Conservation (phyloP, 441 rosid species). For the Mallotus repandus region DNA sequence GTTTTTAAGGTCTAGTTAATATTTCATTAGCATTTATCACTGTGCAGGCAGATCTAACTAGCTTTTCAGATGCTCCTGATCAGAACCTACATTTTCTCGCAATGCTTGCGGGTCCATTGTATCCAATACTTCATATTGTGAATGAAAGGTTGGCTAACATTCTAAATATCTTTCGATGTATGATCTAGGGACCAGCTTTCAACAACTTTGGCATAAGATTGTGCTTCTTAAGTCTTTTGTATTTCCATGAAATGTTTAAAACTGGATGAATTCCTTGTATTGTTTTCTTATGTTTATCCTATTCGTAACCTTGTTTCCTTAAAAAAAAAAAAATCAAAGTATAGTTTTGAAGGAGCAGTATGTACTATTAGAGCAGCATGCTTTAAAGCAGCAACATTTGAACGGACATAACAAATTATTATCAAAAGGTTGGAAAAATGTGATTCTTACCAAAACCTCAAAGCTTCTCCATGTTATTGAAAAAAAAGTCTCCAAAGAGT, state of each 20-base stretch:
- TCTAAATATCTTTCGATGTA: slow-evolving; percentile 9
- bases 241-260: not conserved
- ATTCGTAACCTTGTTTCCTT: too few relatives aligned
- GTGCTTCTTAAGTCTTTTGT: slow-evolving; percentile 18
- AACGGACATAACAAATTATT: too few relatives aligned
- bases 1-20: not conserved
- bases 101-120: slow-evolving; percentile 78
- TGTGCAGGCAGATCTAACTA: slow-evolving; percentile 58
- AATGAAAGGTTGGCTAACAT: slow-evolving; percentile 61
- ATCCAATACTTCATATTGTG: slow-evolving; percentile 67
- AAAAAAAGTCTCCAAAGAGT: not conserved
- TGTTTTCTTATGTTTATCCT: not conserved
- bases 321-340: not conserved
- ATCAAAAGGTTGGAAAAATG: too few relatives aligned
- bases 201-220: slow-evolving; percentile 1
- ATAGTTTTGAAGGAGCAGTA: not conserved
- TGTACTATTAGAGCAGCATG: not conserved
- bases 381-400: not conserved
- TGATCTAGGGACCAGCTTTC: not conserved
- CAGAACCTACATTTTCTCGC: slow-evolving; percentile 65
- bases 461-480: not conserved
- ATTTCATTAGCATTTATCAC: slow-evolving; percentile 20
- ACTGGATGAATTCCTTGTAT: not conserved
- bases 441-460: too few relatives aligned
- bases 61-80: slow-evolving; percentile 63